Evolutionary conservation across 2,329 filamentous ascomycete genomes (phyloP).

Genomic region (Aspergillus terreus): DNA sequence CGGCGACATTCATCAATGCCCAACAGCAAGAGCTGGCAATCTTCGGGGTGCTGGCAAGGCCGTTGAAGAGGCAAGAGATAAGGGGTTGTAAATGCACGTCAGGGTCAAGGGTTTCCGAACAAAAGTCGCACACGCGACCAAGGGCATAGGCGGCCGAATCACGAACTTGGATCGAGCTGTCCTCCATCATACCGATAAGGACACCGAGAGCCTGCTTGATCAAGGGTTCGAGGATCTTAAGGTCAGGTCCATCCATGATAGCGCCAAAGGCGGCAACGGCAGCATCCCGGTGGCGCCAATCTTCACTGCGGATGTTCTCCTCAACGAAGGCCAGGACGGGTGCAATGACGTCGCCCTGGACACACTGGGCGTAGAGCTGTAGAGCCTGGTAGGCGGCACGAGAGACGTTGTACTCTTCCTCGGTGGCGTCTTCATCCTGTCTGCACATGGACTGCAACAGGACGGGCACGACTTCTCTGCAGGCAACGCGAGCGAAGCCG

Average conservation of each 20-base stretch:
- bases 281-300: slow-evolving; percentile 94
- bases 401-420: slow-evolving; percentile 97
- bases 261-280: slow-evolving; percentile 96
- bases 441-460: slow-evolving; percentile 85
- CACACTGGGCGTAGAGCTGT: slow-evolving; percentile 90
- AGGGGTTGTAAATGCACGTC: slow-evolving; percentile 76
- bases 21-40: slow-evolving; percentile 99
- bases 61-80: slow-evolving; percentile 84
- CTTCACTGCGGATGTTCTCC: slow-evolving; percentile 78
- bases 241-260: slow-evolving; percentile 97
- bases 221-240: slow-evolving; percentile 85
- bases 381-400: slow-evolving; percentile 95
- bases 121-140: slow-evolving; percentile 91
- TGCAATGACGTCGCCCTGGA: slow-evolving; percentile 76
- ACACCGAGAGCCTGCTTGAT: slow-evolving; percentile 94
- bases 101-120: slow-evolving; percentile 87
- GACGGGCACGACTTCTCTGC: slow-evolving; percentile 89
- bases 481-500: slow-evolving; percentile 91
- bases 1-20: slow-evolving; percentile 97
- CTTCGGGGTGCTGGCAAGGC: slow-evolving; percentile 85
- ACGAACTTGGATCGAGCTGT: slow-evolving; percentile 81
- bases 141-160: slow-evolving; percentile 96
- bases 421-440: slow-evolving; percentile 93
- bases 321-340: slow-evolving; percentile 91
- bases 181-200: slow-evolving; percentile 88